phyloP scores from a whole-genome alignment of 805 yeast genomes.

The Lipomyces yamanashiensis region DNA sequence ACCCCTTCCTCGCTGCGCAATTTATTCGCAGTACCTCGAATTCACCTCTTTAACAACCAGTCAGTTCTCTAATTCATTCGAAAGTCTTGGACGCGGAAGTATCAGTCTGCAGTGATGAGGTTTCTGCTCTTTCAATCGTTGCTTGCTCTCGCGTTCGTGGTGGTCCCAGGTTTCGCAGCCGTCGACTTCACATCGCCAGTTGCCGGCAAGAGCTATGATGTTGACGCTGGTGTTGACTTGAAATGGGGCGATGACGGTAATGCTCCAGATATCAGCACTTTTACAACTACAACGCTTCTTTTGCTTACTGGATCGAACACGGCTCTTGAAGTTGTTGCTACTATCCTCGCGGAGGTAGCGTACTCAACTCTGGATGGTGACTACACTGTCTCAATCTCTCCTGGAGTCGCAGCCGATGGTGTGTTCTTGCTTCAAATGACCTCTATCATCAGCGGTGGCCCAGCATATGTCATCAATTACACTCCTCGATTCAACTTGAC shows the following conservation, averaged over 20 bases:
- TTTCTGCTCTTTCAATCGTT: not conserved
- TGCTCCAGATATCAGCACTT: conserved; percentile 53
- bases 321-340: conserved; percentile 45
- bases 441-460: conserved; percentile 49
- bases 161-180: conserved; percentile 51
- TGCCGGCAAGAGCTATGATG: conserved; percentile 50
- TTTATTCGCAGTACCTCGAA: not conserved
- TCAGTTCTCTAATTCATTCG: too few species aligned
- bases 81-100: not conserved
- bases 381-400: conserved; percentile 46
- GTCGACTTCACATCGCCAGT: conserved; percentile 53
- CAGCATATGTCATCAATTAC: conserved; percentile 65
- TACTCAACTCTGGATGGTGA: conserved; percentile 44
- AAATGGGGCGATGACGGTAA: conserved; percentile 63
- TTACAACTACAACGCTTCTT: conserved; percentile 54
- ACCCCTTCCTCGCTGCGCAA: conserved; percentile 1
- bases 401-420: conserved; percentile 63
- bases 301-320: conserved; percentile 76
- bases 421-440: conserved; percentile 72
- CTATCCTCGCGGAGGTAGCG: conserved; percentile 44
- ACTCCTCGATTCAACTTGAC: conserved; percentile 65
- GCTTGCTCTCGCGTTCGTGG: not conserved
- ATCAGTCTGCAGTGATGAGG: not conserved
- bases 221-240: conserved; percentile 49
- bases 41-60: not conserved